These are phyloP conservation scores for Daphne laureola DNA, from an alignment of 441 rosid genomes.

Conservation along the genomic window DNA sequence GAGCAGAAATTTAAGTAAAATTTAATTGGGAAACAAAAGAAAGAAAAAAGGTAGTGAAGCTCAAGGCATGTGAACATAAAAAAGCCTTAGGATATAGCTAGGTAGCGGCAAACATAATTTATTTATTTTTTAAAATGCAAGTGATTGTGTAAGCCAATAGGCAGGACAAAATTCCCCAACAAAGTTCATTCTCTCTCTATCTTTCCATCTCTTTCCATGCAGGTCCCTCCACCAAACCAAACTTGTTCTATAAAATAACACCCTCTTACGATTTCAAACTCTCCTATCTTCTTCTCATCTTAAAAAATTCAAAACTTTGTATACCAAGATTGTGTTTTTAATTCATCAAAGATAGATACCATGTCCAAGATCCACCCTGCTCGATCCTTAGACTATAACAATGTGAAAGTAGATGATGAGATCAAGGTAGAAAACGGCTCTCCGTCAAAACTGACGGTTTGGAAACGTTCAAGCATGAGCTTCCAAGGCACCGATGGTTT, in stretches of 20 bases:
- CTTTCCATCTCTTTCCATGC: too few species aligned
- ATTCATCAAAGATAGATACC: too few species aligned
- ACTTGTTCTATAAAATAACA: too few species aligned
- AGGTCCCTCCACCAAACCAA: too few species aligned
- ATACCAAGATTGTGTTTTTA: too few species aligned
- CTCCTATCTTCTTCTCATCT: neutral
- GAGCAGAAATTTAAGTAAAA: too few species aligned
- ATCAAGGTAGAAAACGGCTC: neutral
- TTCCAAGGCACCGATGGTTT: conserved; percentile 57
- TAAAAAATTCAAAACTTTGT: too few species aligned
- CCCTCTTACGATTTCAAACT: too few species aligned
- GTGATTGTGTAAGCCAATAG: conserved; percentile 17
- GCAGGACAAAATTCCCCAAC: conserved; percentile 16
- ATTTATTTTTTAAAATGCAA: neutral
- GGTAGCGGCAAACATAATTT: neutral
- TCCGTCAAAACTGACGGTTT: conserved; percentile 28
- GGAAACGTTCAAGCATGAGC: conserved; percentile 56
- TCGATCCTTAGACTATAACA: neutral
- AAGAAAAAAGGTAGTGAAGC: neutral
- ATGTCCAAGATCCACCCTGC: conserved; percentile 44
- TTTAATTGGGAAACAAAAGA: neutral
- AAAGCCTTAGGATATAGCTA: neutral
- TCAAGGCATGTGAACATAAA: neutral
- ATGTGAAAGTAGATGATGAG: neutral
- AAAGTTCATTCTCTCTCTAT: neutral